Conservation (phyloP, 331 rosid species). For the Dryas integrifolia region DNA sequence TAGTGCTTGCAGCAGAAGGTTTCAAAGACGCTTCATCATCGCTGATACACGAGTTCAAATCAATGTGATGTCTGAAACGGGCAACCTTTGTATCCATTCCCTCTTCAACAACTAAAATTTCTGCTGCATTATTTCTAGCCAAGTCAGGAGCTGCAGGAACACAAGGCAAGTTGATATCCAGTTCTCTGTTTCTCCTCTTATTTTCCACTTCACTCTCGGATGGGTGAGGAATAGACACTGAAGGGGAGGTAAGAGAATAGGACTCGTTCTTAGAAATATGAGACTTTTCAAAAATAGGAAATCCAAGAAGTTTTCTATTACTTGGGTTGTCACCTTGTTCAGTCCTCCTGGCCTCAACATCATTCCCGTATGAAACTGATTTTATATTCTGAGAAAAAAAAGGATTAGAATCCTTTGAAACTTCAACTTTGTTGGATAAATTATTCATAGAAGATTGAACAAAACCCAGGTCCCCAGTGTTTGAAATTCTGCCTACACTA, state of each 20-base stretch:
- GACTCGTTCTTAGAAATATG: conserved; percentile 50
- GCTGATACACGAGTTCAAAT: conserved; percentile 64
- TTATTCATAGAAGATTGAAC: conserved; percentile 34
- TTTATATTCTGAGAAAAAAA: conserved; percentile 31
- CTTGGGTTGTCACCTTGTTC: conserved; percentile 39
- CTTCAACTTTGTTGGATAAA: conserved; percentile 37
- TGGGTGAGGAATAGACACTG: conserved; percentile 38
- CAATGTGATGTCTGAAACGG: conserved; percentile 53
- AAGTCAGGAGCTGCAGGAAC: conserved; percentile 52
- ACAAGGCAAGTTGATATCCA: conserved; percentile 89
- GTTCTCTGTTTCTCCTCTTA: conserved; percentile 34
- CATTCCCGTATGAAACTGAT: conserved; percentile 41
- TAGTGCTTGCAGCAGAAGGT: conserved; percentile 31
- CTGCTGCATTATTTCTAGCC: conserved; percentile 37
- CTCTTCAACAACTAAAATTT: conserved; percentile 36
- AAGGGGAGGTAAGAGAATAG: conserved; percentile 42
- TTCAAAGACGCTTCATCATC: conserved; percentile 69
- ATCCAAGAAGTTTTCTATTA: conserved; percentile 59
- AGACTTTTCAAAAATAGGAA: conserved; percentile 58
- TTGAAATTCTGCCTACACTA: conserved; percentile 36
- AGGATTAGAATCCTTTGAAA: conserved; percentile 35
- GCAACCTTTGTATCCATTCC: conserved; percentile 37
- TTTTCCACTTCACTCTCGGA: conserved; percentile 43
- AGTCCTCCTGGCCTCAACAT: conserved; percentile 38
- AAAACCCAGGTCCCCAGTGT: conserved; percentile 35